Conservation (phyloP, 768 basidiomycete species). For the Leccinum obscurum region DNA sequence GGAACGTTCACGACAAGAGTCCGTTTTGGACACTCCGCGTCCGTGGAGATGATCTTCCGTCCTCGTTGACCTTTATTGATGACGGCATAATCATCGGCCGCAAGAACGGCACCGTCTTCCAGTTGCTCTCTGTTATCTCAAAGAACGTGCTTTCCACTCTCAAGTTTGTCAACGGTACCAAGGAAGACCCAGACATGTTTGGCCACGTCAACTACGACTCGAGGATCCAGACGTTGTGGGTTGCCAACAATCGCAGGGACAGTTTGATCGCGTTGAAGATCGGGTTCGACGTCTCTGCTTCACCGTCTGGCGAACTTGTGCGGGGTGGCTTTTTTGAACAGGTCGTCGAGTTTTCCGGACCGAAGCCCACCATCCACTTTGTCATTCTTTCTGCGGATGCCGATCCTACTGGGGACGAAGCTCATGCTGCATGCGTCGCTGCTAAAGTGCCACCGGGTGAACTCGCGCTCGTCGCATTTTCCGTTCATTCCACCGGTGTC, state of each 20-base stretch:
- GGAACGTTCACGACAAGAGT: slow-evolving; percentile 77
- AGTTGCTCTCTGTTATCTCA: slow-evolving; percentile 74
- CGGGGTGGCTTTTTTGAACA: slow-evolving; percentile 74
- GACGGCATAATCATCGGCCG: slow-evolving; percentile 83
- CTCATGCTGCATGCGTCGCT: slow-evolving; percentile 79
- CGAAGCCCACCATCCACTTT: slow-evolving; percentile 86
- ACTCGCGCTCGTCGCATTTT: slow-evolving; percentile 81
- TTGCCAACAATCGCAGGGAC: slow-evolving; percentile 82
- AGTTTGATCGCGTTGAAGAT: slow-evolving; percentile 82
- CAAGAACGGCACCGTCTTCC: slow-evolving; percentile 82
- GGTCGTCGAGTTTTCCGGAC: slow-evolving; percentile 78
- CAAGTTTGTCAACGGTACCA: slow-evolving; percentile 68
- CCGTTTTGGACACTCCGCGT: slow-evolving; percentile 78
- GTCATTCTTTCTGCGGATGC: slow-evolving; percentile 85
- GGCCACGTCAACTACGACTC: slow-evolving; percentile 86
- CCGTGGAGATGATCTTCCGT: slow-evolving; percentile 77
- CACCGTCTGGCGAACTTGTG: slow-evolving; percentile 59
- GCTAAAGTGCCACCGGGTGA: slow-evolving; percentile 77
- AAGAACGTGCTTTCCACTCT: slow-evolving; percentile 75
- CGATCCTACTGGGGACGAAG: slow-evolving; percentile 80
- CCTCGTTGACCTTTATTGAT: slow-evolving; percentile 83
- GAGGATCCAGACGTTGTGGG: slow-evolving; percentile 83
- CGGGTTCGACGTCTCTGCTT: slow-evolving; percentile 59
- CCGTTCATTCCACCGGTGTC: slow-evolving; percentile 86
- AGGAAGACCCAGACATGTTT: slow-evolving; percentile 84